Percentiles rank a stretch among this genome's conserved stretches.
Conservation (phyloP, 345 rosid genomes). For the Populus tremula region DNA sequence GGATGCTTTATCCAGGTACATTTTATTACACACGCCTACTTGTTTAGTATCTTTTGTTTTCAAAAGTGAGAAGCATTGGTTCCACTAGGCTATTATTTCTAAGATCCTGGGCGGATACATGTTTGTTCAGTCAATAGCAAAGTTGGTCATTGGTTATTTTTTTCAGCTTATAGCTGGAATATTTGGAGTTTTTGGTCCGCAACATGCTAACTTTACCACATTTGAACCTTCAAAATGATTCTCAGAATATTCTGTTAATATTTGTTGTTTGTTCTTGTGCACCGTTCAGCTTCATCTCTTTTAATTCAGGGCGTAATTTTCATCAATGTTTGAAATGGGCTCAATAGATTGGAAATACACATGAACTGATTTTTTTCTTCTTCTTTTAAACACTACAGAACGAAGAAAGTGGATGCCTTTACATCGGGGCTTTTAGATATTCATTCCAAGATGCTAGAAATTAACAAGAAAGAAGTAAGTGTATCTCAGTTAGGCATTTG, state of each 20-base stretch:
- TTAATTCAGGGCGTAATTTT: too few species aligned
- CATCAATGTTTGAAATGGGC: too few species aligned
- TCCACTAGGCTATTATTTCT: background rate
- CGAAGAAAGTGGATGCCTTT: constrained; percentile 81
- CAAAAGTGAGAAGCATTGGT: background rate
- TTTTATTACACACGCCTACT: background rate
- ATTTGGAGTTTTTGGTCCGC: background rate
- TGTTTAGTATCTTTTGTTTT: background rate
- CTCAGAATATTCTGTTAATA: background rate
- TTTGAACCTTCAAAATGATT: background rate
- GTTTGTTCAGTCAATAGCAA: background rate
- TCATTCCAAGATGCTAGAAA: constrained; percentile 83
- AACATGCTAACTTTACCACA: background rate
- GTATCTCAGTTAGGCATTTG: background rate
- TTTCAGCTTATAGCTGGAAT: background rate
- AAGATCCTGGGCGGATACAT: background rate
- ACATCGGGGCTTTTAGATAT: constrained; percentile 90
- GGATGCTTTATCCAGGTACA: constrained; percentile 73
- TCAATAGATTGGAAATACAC: background rate
- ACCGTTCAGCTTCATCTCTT: background rate
- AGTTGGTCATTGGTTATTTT: background rate
- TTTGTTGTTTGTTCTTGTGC: background rate
- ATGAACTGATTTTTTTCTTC: constrained; percentile 1
- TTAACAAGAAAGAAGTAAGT: constrained; percentile 79
- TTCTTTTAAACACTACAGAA: constrained; percentile 44